Conservation (phyloP, 352 stramenopile genomes). For the Phytophthora boehmeriae region DNA sequence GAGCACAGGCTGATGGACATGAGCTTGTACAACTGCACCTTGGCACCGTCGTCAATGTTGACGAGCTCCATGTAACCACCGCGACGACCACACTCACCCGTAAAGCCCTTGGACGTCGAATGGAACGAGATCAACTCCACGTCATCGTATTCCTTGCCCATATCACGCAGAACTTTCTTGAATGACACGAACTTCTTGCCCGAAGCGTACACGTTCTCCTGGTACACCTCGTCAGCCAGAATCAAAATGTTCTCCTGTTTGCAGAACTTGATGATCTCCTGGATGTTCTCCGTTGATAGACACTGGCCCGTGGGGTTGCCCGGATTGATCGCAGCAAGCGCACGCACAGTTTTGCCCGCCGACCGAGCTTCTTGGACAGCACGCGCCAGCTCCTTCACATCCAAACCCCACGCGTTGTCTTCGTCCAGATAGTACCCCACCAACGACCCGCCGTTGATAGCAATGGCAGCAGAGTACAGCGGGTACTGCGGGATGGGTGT, state of each 20-base stretch:
- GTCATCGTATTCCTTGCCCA: constrained; percentile 80
- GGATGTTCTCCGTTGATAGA: constrained; percentile 87
- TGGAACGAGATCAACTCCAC: constrained; percentile 99
- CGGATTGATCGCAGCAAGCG: constrained; percentile 99
- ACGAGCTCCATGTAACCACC: constrained; percentile 98
- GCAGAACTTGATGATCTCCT: constrained; percentile 97
- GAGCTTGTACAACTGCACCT: constrained; percentile 99
- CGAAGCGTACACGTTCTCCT: constrained; percentile 98
- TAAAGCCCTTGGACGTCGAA: constrained; percentile 98
- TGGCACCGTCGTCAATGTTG: constrained; percentile 91
- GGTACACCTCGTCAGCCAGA: constrained; percentile 99
- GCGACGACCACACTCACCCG: constrained; percentile 97
- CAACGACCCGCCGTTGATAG: constrained; percentile 93
- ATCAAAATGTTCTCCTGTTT: constrained; percentile 94
- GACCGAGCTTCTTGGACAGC: constrained; percentile 88
- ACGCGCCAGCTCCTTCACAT: constrained; percentile 90
- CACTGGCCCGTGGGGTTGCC: constrained; percentile 98
- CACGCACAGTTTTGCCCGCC: constrained; percentile 92
- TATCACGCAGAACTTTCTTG: constrained; percentile 93
- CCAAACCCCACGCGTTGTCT: constrained; percentile 91
- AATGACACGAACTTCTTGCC: constrained; percentile 95
- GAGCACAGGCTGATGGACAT: constrained; percentile 97
- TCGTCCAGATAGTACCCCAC: constrained; percentile 99
- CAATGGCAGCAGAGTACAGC: constrained; percentile 98
- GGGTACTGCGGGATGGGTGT: constrained; percentile 99